Percentiles rank a stretch among this genome's conserved stretches.
Conservation (phyloP, 805 yeast species). For the Ogataea trehaloabstinens region DNA sequence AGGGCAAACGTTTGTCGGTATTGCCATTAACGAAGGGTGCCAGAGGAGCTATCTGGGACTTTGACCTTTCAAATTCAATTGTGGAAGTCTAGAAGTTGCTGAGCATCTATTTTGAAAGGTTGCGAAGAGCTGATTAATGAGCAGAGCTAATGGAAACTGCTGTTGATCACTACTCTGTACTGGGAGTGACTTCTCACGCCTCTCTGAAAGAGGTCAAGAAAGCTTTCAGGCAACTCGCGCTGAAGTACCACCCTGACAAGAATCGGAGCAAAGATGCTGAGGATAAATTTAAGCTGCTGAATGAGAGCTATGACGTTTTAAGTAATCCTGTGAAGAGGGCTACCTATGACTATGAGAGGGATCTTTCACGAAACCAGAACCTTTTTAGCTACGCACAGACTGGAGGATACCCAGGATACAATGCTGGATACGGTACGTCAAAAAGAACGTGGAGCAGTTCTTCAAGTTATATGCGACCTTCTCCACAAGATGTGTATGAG, state of each 20-base stretch:
- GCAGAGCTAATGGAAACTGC: conserved; percentile 3
- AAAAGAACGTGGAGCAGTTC: too few species aligned
- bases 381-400: conserved; percentile 11
- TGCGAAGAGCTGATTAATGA: too few species aligned
- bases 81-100: too few species aligned
- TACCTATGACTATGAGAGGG: conserved; percentile 50
- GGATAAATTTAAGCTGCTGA: conserved; percentile 81
- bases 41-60: too few species aligned
- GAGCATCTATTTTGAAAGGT: too few species aligned
- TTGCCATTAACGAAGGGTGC: too few species aligned
- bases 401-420: conserved; percentile 5
- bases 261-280: conserved; percentile 63
- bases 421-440: neutral
- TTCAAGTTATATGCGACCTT: too few species aligned
- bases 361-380: neutral
- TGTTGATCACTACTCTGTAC: conserved; percentile 55
- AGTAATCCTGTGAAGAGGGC: conserved; percentile 58
- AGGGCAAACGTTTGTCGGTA: too few species aligned
- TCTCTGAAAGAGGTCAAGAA: conserved; percentile 62
- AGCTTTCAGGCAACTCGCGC: conserved; percentile 74
- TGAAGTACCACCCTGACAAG: conserved; percentile 79
- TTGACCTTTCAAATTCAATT: too few species aligned
- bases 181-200: conserved; percentile 56
- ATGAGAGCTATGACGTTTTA: conserved; percentile 83
- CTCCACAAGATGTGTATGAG: conserved; percentile 23